A percentile compares a stretch with the other conserved stretches of the same genome.
phyloP scores from a whole-genome alignment of 2,329 filamentous ascomycete genomes.

The Fusarium virguliforme region DNA sequence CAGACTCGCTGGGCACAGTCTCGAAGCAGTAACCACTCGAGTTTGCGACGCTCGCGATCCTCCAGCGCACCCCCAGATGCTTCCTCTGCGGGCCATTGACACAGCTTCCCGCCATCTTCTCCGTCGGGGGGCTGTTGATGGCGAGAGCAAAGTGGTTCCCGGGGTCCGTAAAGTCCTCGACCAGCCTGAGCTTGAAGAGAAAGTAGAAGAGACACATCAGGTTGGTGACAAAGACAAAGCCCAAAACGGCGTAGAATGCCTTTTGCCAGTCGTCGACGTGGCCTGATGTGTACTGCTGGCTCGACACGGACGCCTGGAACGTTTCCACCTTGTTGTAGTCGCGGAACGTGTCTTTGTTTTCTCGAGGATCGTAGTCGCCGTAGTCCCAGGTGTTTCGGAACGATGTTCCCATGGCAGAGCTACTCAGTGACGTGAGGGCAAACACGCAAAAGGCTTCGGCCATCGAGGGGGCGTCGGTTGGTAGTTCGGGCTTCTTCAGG shows the following conservation, averaged over 20 bases:
- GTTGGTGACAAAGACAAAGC: neutral
- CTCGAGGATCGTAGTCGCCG: neutral
- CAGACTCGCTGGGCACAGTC: neutral
- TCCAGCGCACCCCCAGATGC: conserved; percentile 5
- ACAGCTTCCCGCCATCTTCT: neutral
- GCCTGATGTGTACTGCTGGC: conserved; percentile 6
- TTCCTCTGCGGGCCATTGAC: neutral
- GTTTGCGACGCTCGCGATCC: neutral
- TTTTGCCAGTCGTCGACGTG: conserved; percentile 4
- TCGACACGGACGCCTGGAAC: neutral
- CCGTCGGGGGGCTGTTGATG: neutral
- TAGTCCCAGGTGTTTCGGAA: conserved; percentile 7
- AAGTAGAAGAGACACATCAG: conserved; percentile 1
- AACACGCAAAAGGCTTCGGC: neutral
- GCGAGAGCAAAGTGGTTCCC: neutral
- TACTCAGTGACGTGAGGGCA: neutral
- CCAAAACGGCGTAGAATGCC: neutral
- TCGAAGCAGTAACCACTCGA: conserved; percentile 1
- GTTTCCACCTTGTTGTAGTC: neutral
- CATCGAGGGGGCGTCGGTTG: neutral
- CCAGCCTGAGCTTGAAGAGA: neutral
- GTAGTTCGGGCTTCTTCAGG: neutral
- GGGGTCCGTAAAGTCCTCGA: neutral
- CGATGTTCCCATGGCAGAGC: neutral
- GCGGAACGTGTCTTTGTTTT: neutral